A percentile compares a stretch with the other conserved stretches of the same genome.
phyloP scores from a whole-genome alignment of 2,329 filamentous ascomycete species.

The Colletotrichum tofieldiae region DNA sequence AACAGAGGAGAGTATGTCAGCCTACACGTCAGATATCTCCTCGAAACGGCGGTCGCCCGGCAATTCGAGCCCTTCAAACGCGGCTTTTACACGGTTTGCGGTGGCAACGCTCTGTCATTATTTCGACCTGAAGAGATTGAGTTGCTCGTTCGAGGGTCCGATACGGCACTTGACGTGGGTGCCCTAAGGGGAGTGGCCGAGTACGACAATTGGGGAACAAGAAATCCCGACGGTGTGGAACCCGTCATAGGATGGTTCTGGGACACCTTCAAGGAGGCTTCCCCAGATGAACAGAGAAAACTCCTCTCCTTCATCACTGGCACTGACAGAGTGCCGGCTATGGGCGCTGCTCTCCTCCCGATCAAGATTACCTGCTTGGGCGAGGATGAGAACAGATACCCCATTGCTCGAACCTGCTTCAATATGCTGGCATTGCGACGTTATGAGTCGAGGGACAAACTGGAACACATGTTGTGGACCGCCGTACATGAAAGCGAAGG shows the following conservation, averaged over 20 bases:
- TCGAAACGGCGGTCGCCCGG: slow-evolving; percentile 82
- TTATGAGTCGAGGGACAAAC: slow-evolving; percentile 76
- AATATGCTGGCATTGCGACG: slow-evolving; percentile 85
- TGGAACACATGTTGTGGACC: slow-evolving; percentile 84
- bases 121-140: slow-evolving; percentile 95
- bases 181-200: slow-evolving; percentile 83
- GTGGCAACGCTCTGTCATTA: slow-evolving; percentile 87
- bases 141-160: slow-evolving; percentile 86
- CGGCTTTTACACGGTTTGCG: slow-evolving; percentile 93
- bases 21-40: slow-evolving; percentile 83
- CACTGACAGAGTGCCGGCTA: slow-evolving; percentile 90
- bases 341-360: slow-evolving; percentile 84
- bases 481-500: slow-evolving; percentile 93
- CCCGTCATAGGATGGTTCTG: slow-evolving; percentile 89
- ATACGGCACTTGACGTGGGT: slow-evolving; percentile 84
- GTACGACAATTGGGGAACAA: slow-evolving; percentile 84
- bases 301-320: slow-evolving; percentile 91
- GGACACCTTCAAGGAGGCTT: slow-evolving; percentile 80
- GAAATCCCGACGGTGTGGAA: slow-evolving; percentile 71
- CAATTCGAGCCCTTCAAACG: slow-evolving; percentile 96
- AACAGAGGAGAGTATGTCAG: slow-evolving; percentile 92
- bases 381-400: slow-evolving; percentile 81
- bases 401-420: slow-evolving; percentile 92
- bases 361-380: slow-evolving; percentile 85
- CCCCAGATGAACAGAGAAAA: slow-evolving; percentile 79